phyloP scores from a whole-genome alignment of 1,284 basidiomycete species.

The Neolentinus lepideus region DNA sequence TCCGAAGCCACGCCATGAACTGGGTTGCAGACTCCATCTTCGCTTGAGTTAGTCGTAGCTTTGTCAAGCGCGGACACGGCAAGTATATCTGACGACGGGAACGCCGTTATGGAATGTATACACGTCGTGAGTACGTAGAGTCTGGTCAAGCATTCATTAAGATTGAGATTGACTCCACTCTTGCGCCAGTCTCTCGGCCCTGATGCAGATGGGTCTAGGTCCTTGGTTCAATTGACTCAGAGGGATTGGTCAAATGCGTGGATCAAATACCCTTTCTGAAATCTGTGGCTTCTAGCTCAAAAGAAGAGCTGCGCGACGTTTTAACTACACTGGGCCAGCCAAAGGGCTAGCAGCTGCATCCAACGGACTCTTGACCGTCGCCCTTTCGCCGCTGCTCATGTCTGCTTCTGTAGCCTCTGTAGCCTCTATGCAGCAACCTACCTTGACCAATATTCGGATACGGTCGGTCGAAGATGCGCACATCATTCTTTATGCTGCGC shows the following conservation, averaged over 20 bases:
- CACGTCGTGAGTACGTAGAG: not conserved
- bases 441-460: conserved; percentile 33
- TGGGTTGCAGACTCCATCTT: not conserved
- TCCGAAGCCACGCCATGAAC: not conserved
- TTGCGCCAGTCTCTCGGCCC: not conserved
- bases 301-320: not conserved
- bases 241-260: not conserved
- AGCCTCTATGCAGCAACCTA: conserved; percentile 33
- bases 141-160: not conserved
- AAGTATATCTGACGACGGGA: not conserved
- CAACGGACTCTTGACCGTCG: not conserved
- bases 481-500: conserved; percentile 35
- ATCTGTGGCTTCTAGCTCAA: not conserved
- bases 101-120: not conserved
- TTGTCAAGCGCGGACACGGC: not conserved
- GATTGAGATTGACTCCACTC: not conserved
- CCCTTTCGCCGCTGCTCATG: not conserved
- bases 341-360: not conserved
- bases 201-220: not conserved
- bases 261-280: not conserved
- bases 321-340: not conserved
- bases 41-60: no score
- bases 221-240: not conserved
- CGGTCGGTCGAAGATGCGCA: conserved; percentile 33
- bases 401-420: not conserved